phyloP scores from a whole-genome alignment of 805 yeast genomes.

The Candida fluviatilis region DNA sequence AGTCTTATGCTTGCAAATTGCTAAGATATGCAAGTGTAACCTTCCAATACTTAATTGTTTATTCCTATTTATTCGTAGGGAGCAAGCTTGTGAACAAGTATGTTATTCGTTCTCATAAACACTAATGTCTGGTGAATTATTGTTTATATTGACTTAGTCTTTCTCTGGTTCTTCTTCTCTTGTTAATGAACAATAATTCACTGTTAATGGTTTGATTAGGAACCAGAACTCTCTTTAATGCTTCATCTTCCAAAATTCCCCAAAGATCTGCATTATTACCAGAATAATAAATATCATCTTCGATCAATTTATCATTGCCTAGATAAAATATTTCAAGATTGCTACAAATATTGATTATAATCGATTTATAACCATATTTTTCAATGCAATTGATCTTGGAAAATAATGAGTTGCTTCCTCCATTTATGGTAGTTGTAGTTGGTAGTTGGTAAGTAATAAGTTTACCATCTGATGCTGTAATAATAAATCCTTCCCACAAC shows the following conservation, averaged over 20 bases:
- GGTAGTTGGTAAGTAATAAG: conserved; percentile 56
- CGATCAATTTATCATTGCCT: conserved; percentile 71
- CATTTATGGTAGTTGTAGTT: conserved; percentile 42
- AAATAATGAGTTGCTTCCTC: conserved; percentile 37
- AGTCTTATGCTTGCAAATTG: background rate
- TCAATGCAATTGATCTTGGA: conserved; percentile 58
- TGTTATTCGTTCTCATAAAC: too few species aligned
- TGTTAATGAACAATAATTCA: conserved; percentile 50
- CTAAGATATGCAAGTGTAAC: background rate
- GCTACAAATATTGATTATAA: conserved; percentile 72
- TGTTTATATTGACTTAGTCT: too few species aligned
- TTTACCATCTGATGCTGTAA: conserved; percentile 59
- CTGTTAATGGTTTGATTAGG: conserved; percentile 25
- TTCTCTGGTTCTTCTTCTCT: conserved; percentile 33
- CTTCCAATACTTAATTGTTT: too few species aligned
- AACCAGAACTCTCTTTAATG: conserved; percentile 1
- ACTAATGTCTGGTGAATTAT: too few species aligned
- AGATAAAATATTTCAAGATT: conserved; percentile 66
- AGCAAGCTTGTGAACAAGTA: too few species aligned
- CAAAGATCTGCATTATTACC: conserved; percentile 30
- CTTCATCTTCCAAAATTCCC: conserved; percentile 16
- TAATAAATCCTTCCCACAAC: conserved; percentile 79
- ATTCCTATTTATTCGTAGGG: too few species aligned
- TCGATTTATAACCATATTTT: conserved; percentile 74
- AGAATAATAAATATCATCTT: conserved; percentile 48